Percentiles rank a stretch among this genome's conserved stretches.
Evolutionary conservation across 768 basidiomycete genomes (phyloP).

Genomic region (Pholiota conissans): DNA sequence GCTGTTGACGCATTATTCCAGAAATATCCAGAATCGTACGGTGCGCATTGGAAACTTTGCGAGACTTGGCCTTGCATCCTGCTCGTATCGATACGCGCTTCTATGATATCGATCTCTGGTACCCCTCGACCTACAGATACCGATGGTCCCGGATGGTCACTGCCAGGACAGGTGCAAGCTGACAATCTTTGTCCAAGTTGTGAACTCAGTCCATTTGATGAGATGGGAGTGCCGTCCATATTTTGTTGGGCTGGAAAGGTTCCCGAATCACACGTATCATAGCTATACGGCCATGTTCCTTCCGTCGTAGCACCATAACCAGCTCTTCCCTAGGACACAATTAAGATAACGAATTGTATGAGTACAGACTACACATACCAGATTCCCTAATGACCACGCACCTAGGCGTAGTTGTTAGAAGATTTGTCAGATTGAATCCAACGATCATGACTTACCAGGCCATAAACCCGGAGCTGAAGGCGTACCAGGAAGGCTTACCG

Average conservation of each 20-base stretch:
- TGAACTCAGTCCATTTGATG: slow-evolving; percentile 65
- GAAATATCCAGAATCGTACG: slow-evolving; percentile 70
- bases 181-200: slow-evolving; percentile 87
- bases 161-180: slow-evolving; percentile 83
- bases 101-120: slow-evolving; percentile 93
- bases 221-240: slow-evolving; percentile 58
- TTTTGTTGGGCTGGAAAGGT: slow-evolving; percentile 82
- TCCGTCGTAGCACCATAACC: slow-evolving; percentile 92
- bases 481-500: slow-evolving; percentile 72
- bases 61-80: slow-evolving; percentile 64
- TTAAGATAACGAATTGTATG: too few species aligned
- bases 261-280: slow-evolving; percentile 83
- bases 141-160: slow-evolving; percentile 87
- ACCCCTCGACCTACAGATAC: slow-evolving; percentile 69
- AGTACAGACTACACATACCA: slow-evolving; percentile 37
- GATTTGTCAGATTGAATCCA: background rate
- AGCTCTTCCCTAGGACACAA: slow-evolving; percentile 58
- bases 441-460: slow-evolving; percentile 58
- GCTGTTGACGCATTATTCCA: slow-evolving; percentile 55
- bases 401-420: slow-evolving; percentile 29
- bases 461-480: slow-evolving; percentile 69
- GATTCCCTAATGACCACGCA: slow-evolving; percentile 79
- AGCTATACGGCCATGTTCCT: slow-evolving; percentile 85
- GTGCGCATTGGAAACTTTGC: slow-evolving; percentile 80
- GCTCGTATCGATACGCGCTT: slow-evolving; percentile 68